Evolutionary conservation across 306 rosid genomes (phyloP).

Genomic region (Vigna trinervia): DNA sequence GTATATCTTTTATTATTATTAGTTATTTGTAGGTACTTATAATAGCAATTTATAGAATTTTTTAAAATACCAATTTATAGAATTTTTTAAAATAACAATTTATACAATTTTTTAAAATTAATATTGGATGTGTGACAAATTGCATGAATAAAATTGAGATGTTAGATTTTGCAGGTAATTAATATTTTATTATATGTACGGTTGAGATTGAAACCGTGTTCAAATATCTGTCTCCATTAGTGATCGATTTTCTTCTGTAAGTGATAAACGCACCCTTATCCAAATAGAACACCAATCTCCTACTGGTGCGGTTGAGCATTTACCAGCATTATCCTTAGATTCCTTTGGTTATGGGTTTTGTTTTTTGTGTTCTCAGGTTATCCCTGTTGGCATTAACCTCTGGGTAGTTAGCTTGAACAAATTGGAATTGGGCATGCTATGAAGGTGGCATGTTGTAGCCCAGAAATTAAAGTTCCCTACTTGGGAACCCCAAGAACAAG

Average conservation of each 20-base stretch:
- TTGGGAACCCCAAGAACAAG: slow-evolving; percentile 29
- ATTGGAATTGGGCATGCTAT: slow-evolving; percentile 32
- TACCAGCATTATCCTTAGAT: slow-evolving; percentile 23
- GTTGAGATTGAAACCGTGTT: too few species aligned
- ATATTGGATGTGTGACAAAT: too few species aligned
- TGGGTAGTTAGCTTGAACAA: neutral
- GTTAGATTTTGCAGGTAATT: too few species aligned
- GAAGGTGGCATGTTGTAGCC: slow-evolving; percentile 52
- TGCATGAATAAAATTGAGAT: too few species aligned
- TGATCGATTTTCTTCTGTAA: neutral
- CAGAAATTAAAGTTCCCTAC: slow-evolving; percentile 38
- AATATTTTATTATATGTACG: too few species aligned
- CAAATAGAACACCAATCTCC: neutral
- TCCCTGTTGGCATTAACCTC: neutral
- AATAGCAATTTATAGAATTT: too few species aligned
- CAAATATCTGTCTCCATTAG: too few species aligned
- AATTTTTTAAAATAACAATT: too few species aligned
- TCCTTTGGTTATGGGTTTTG: neutral
- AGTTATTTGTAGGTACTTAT: too few species aligned
- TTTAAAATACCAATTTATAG: too few species aligned
- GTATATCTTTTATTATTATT: too few species aligned
- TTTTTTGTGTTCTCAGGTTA: neutral
- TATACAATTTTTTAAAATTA: too few species aligned
- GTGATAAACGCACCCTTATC: slow-evolving; percentile 31
- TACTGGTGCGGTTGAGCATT: slow-evolving; percentile 10